Evolutionary conservation across 768 basidiomycete species (phyloP), one percentile per base, ranked within the genome.

Genomic region (Pulveroboletus frians): DNA sequence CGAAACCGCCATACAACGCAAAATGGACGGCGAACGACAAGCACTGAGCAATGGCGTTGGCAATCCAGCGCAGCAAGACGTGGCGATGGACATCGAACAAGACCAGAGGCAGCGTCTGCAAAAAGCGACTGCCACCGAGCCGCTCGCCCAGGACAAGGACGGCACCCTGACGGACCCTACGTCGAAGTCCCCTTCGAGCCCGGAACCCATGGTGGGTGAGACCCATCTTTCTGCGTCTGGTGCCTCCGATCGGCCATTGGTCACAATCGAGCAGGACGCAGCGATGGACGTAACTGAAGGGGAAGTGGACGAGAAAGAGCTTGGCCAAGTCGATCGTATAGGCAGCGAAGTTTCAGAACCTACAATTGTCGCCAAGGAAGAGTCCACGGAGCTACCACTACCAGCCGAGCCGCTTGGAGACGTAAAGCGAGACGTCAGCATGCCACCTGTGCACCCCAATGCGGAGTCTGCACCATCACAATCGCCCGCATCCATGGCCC

Each of bases 41-140:
- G 23, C 48, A 46, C 55, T 50, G 26, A 43, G 17, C 35, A 38
- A 8, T 17, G 43, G 27, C 10, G 26, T 32, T 10, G 34, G 30
- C 20, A 46, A 38, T 14, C 1, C 18, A n/a, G 14, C 3, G 1
- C 47, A 23, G 15, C 36, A 34, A 1, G 44, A 57, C 46, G 39
- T 55, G 45, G 51, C 52, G 39, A 64, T 66, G 62, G 55, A 59
- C 51, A 45, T 55, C 17, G 64, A 66, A 46, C 40, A 55, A 29
- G 49, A 49, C 30, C 47, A 35, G 20, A 47, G 51, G 15, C 51
- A 50, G 36, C 46, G 34, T 37, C 37, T 44, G n/a, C 48, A 23
- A 32, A 44, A 23, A 13, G 17, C n/a, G 18, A 37, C 39, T 38
- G 1, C 38, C 37, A 43, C 35, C 26, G 39, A 36, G 35, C 30